phyloP scores from a whole-genome alignment of 805 yeast species.

The Torulaspora quercuum region DNA sequence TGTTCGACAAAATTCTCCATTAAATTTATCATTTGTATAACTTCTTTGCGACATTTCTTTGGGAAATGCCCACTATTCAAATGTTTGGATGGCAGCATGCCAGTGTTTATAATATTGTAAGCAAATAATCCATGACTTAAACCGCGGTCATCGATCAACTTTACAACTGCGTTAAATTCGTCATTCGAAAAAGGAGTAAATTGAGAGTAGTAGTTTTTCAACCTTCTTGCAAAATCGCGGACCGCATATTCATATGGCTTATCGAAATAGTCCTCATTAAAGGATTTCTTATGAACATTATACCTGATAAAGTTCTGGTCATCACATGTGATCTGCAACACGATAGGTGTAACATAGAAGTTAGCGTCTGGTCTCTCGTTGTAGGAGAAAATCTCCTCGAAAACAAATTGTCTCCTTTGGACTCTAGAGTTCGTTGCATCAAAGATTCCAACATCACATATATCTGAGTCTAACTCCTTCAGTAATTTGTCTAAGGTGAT shows the following conservation, averaged over 20 bases:
- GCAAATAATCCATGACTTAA: conserved; percentile 21
- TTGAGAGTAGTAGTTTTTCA: conserved; percentile 45
- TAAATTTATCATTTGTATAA: conserved; percentile 17
- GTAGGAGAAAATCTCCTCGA: conserved; percentile 24
- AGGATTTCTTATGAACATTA: conserved; percentile 63
- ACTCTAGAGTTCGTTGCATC: conserved; percentile 59
- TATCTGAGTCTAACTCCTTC: conserved; percentile 41
- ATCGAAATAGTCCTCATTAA: conserved; percentile 56
- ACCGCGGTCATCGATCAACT: conserved; percentile 14
- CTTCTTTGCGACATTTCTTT: conserved; percentile 15
- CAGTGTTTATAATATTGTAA: conserved; percentile 25
- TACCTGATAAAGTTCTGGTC: conserved; percentile 49
- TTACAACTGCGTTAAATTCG: conserved; percentile 23
- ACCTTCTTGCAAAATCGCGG: conserved; percentile 55
- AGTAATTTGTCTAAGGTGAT: conserved; percentile 48
- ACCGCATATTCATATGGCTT: conserved; percentile 52
- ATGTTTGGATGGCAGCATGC: conserved; percentile 15
- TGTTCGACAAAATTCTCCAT: conserved; percentile 25
- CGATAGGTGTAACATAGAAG: conserved; percentile 44
- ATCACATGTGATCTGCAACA: conserved; percentile 59
- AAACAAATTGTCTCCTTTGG: conserved; percentile 37
- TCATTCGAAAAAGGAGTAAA: conserved; percentile 27
- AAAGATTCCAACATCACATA: conserved; percentile 53
- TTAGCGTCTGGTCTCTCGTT: conserved; percentile 17
- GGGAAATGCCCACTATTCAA: conserved; percentile 18